Base-by-base conservation (phyloP, 306 rosid species). In the Erythrophleum fordii region DNA sequence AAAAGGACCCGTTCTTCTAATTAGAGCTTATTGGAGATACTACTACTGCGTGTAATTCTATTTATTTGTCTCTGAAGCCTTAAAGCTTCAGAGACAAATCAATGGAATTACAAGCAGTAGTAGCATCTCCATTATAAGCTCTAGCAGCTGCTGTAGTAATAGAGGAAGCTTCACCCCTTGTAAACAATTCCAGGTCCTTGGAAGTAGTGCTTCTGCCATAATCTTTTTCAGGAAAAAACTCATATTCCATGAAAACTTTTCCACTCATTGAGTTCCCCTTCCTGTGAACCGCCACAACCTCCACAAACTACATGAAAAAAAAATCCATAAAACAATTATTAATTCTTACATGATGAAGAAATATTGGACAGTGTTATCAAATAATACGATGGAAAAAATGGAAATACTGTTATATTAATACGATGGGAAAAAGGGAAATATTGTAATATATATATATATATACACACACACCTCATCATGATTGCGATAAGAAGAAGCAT, bases 81-180 rank as follows among this genome's bases (percentile, higher is more conserved):
- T 89, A 95, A 82, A 95, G 97, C 85, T 86, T 95, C 49, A 93
- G 93, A 66, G 97, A 91, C 85, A 95, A 81, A 93, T 95, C 98
- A 87, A 95, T 16, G 18, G 81, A 80, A 85, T 72, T 76, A 84
- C 86, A 72, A 87, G 62, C 69, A 79, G 82, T 51, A 75, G 62
- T 64, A 81, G 83, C 55, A 78, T 86, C 86, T 80, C 90, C 85
- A 83, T 77, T 70, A 51, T 67, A 14, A 73, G 83, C 13, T 60
- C 81, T 39, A 18, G 49, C 20, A n/a, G 49, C 17, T 18, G 29
- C 49, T n/a, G n/a, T n/a, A n/a, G 49, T 69, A 65, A 80, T 52
- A 61, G 78, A 81, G 79, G 97, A 83, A 85, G 89, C 87, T 87
- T 86, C 91, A 80, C 70, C 82, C 72, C 71, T 84, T 80, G 76